Evolutionary conservation across 192 early-diverging fungal species (phyloP).

Genomic region (Podochytrium sp.): DNA sequence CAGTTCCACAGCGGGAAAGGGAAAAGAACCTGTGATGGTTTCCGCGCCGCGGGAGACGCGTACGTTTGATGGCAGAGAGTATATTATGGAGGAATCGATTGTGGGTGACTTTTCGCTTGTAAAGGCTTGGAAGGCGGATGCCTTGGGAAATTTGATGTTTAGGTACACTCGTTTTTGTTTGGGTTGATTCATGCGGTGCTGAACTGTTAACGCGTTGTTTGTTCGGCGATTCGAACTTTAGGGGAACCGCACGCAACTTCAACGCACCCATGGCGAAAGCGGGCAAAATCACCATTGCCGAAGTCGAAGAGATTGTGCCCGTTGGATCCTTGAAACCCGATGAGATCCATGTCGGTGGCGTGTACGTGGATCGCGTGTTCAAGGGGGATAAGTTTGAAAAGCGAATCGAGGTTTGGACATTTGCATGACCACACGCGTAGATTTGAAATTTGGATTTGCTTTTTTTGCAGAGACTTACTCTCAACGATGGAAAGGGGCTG

Average conservation of each 20-base stretch:
- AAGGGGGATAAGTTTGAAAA: conserved; percentile 75
- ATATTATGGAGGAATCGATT: conserved; percentile 81
- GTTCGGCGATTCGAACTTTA: not conserved
- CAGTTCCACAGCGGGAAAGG: conserved; percentile 42
- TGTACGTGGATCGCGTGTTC: conserved; percentile 74
- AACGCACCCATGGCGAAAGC: conserved; percentile 78
- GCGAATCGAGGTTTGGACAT: conserved; percentile 54
- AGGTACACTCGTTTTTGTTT: conserved; percentile 12
- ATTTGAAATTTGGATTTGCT: not conserved
- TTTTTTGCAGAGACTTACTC: conserved; percentile 23
- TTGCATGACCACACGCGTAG: not conserved
- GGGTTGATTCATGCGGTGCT: not conserved
- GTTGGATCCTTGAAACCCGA: conserved; percentile 69
- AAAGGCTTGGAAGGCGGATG: conserved; percentile 87
- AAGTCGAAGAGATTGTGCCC: conserved; percentile 77
- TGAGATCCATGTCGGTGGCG: conserved; percentile 75
- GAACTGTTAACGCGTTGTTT: not conserved
- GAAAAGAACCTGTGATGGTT: conserved; percentile 53
- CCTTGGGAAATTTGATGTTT: conserved; percentile 76
- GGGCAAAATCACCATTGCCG: conserved; percentile 75
- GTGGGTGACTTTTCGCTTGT: conserved; percentile 74
- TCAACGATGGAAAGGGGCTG: conserved; percentile 35
- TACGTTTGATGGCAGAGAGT: conserved; percentile 57
- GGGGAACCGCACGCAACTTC: conserved; percentile 74
- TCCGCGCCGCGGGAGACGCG: conserved; percentile 68